phyloP scores from a whole-genome alignment of 2,329 filamentous ascomycete genomes.

The Triangularia verruculosa region DNA sequence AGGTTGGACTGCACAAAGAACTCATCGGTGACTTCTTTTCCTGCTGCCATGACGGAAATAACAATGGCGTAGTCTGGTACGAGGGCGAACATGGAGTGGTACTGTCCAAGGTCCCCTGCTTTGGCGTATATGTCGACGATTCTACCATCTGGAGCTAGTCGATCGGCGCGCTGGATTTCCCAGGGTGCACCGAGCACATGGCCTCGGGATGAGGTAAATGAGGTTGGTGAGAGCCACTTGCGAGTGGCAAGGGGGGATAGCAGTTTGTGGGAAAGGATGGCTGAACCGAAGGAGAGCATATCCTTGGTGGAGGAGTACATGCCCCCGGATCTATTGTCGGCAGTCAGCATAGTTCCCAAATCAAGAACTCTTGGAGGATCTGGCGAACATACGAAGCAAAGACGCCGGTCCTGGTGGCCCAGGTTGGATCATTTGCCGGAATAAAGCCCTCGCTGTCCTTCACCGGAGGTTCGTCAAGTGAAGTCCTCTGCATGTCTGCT shows the following conservation, averaged over 20 bases:
- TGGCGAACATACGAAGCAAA: background rate
- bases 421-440: background rate
- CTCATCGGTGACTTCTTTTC: slow-evolving; percentile 21
- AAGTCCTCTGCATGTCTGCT: background rate
- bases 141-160: slow-evolving; percentile 38
- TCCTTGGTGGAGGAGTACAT: slow-evolving; percentile 43
- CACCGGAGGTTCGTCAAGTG: background rate
- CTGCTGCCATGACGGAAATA: slow-evolving; percentile 39
- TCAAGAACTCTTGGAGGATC: too few relatives aligned
- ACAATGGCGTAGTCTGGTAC: slow-evolving; percentile 47
- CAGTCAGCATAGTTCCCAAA: slow-evolving; percentile 29
- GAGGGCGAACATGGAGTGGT: slow-evolving; percentile 40
- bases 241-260: slow-evolving; percentile 39
- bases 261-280: slow-evolving; percentile 43
- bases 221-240: slow-evolving; percentile 44
- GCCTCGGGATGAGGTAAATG: slow-evolving; percentile 37
- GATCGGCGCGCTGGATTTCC: slow-evolving; percentile 44
- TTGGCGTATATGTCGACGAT: slow-evolving; percentile 48
- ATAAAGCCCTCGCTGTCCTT: background rate
- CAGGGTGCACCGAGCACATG: slow-evolving; percentile 44
- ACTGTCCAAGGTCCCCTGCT: slow-evolving; percentile 41
- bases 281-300: slow-evolving; percentile 40
- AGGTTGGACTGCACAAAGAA: slow-evolving; percentile 8
- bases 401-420: background rate
- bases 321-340: slow-evolving; percentile 31